These are phyloP conservation scores for Pythium brassicae DNA, from an alignment of 352 stramenopile genomes.

Conservation along the genomic window DNA sequence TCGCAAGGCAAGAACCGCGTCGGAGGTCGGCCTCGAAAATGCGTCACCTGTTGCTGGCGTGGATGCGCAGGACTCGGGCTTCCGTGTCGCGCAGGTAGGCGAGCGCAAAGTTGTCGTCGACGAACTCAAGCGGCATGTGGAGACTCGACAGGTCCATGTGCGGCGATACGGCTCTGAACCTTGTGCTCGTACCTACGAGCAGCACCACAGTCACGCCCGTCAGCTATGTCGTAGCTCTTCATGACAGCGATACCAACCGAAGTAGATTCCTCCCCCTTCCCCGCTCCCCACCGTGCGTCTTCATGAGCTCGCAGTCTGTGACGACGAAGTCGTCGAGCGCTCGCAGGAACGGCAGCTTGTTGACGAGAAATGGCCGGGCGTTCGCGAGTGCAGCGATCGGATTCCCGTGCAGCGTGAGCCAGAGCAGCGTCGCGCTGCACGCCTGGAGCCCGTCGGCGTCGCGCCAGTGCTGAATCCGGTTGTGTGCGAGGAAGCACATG, in stretches of 20 bases:
- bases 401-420: conserved; percentile 59
- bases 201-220: neutral
- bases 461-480: conserved; percentile 41
- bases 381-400: conserved; percentile 51
- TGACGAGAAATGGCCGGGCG: conserved; percentile 60
- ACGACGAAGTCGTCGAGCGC: conserved; percentile 60
- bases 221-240: too few species aligned
- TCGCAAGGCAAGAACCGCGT: neutral
- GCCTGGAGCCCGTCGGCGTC: conserved; percentile 43
- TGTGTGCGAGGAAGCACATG: conserved; percentile 59
- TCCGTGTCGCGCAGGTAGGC: conserved; percentile 32
- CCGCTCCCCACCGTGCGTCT: conserved; percentile 24
- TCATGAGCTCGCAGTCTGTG: conserved; percentile 59
- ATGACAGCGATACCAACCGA: too few species aligned
- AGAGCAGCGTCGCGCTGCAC: conserved; percentile 35
- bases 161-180: conserved; percentile 7
- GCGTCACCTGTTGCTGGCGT: conserved; percentile 35
- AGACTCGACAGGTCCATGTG: conserved; percentile 23
- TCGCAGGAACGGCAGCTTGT: conserved; percentile 55
- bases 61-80: conserved; percentile 18
- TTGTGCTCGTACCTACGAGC: conserved; percentile 4
- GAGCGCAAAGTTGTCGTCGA: conserved; percentile 32
- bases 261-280: too few species aligned
- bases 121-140: conserved; percentile 41
- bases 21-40: neutral